Percentiles rank a stretch among this genome's conserved stretches.
These are phyloP conservation scores for Hura crepitans DNA, from an alignment of 441 rosid species.

Conservation along the genomic window DNA sequence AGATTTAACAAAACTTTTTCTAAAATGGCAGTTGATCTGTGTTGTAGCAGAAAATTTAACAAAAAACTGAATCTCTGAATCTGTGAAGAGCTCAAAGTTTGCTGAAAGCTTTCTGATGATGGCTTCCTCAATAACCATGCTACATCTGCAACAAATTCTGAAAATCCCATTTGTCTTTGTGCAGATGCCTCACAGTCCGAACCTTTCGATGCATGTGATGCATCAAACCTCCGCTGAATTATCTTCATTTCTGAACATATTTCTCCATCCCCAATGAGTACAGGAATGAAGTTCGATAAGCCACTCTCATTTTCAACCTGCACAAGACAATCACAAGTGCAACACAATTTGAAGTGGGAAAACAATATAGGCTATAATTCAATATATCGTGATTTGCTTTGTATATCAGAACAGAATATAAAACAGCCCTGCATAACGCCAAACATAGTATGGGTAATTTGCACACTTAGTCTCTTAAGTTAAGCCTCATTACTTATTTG, in stretches of 20 bases:
- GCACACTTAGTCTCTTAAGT: too few relatives aligned
- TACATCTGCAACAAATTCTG: conserved; percentile 69
- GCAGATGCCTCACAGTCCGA: conserved; percentile 41
- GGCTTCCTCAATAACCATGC: conserved; percentile 83
- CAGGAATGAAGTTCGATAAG: conserved; percentile 82
- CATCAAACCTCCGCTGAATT: conserved; percentile 54
- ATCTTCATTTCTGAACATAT: conserved; percentile 67
- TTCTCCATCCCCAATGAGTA: conserved; percentile 64
- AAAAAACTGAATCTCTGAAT: conserved; percentile 61
- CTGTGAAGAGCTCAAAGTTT: conserved; percentile 43
- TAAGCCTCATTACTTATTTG: too few relatives aligned
- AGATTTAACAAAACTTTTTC: conserved; percentile 53
- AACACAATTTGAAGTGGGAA: conserved; percentile 3
- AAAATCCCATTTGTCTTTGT: conserved; percentile 40
- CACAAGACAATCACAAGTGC: conserved; percentile 23
- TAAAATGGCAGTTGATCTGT: conserved; percentile 49
- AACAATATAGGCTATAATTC: not conserved
- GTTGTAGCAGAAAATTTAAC: conserved; percentile 52
- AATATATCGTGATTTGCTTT: too few relatives aligned
- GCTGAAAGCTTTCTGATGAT: conserved; percentile 43
- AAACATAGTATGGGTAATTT: too few relatives aligned
- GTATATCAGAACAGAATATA: too few relatives aligned
- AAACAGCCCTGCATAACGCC: not conserved
- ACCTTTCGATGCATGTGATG: conserved; percentile 31
- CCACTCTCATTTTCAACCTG: conserved; percentile 93